Evolutionary conservation across 148 eudicot species (phyloP).

Genomic region (Chenopodium quinoa): DNA sequence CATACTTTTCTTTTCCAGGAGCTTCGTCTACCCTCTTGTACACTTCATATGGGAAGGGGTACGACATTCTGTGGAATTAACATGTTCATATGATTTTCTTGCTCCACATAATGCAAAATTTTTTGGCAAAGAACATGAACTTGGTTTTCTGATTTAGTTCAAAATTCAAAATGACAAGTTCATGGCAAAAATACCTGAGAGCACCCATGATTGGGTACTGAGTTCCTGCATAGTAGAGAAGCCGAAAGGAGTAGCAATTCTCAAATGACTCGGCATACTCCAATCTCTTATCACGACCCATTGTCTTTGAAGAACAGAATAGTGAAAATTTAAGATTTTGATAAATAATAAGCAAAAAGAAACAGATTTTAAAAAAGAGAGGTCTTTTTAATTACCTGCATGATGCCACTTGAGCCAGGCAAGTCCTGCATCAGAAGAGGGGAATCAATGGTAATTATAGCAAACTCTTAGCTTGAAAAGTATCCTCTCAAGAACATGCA

Average conservation of each 20-base stretch:
- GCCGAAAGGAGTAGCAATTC: conserved; percentile 77
- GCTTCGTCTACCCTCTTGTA: conserved; percentile 83
- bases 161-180: not conserved
- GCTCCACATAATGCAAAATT: not conserved
- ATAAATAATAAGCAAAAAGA: conserved; percentile 4
- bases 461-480: not conserved
- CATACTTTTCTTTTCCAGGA: conserved; percentile 72
- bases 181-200: conserved; percentile 52
- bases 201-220: conserved; percentile 99
- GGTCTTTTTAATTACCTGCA: conserved; percentile 69
- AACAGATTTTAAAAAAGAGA: not conserved
- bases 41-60: conserved; percentile 71
- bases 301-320: conserved; percentile 51
- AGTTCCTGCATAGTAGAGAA: conserved; percentile 89
- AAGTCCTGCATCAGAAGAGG: conserved; percentile 55
- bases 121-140: not conserved
- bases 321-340: not conserved
- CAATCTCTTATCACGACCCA: conserved; percentile 95
- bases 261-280: conserved; percentile 95
- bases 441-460: not conserved
- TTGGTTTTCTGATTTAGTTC: not conserved
- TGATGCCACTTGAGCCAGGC: conserved; percentile 91
- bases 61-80: conserved; percentile 58
- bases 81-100: not conserved
- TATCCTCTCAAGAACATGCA: not conserved